phyloP scores from a whole-genome alignment of 139 green algal species.

The Chlorella sp. region DNA sequence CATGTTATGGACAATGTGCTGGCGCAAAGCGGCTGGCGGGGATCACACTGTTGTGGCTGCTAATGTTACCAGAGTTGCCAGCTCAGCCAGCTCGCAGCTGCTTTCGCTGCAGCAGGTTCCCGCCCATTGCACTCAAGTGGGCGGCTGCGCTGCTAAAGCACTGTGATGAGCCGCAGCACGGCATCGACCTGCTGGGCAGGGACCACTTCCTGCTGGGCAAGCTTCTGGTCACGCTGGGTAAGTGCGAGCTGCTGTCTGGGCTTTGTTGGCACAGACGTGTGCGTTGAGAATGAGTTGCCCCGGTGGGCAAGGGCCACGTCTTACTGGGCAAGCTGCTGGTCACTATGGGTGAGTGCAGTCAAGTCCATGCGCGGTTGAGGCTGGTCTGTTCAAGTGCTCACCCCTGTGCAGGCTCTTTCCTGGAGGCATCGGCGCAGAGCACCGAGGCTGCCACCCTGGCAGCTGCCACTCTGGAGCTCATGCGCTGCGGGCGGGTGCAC shows the following conservation, averaged over 20 bases:
- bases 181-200: constrained; percentile 82
- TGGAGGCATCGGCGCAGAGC: constrained; percentile 26
- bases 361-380: too few relatives aligned
- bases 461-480: constrained; percentile 69
- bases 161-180: constrained; percentile 63
- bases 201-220: constrained; percentile 81
- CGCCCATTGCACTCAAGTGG: constrained; percentile 73
- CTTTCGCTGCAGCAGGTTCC: constrained; percentile 3
- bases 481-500: constrained; percentile 63
- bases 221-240: constrained; percentile 69
- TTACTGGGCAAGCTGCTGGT: background rate
- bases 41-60: too few relatives aligned
- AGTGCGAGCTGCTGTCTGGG: too few relatives aligned
- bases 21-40: too few relatives aligned
- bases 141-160: constrained; percentile 63
- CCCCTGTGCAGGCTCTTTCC: constrained; percentile 22
- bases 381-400: too few relatives aligned
- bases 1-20: too few relatives aligned
- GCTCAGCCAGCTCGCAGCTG: too few relatives aligned
- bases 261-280: too few relatives aligned
- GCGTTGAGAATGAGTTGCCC: too few relatives aligned
- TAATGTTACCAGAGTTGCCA: too few relatives aligned
- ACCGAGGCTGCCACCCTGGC: constrained; percentile 27
- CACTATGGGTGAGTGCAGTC: background rate
- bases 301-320: too few relatives aligned